Conservation (phyloP, 192 early-diverging fungal species). For the Entrophospora sp. region DNA sequence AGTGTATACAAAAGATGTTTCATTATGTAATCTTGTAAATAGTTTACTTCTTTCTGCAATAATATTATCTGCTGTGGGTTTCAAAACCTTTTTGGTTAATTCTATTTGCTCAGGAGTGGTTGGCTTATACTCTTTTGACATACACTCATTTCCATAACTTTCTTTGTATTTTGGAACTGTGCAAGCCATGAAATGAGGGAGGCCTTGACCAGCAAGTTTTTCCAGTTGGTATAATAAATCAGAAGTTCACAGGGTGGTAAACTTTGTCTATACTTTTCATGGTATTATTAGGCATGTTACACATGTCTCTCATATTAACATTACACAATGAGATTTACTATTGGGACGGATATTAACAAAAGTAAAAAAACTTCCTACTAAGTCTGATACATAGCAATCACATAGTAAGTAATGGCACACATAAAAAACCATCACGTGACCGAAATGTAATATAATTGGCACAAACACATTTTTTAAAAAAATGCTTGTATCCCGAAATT, state of each 20-base stretch:
- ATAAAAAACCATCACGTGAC: too few species aligned
- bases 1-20: constrained; percentile 1
- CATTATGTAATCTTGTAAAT: constrained; percentile 3
- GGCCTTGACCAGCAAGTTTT: not conserved
- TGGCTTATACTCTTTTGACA: not conserved
- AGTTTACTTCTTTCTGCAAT: constrained; percentile 1
- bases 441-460: too few species aligned
- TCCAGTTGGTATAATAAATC: constrained; percentile 2
- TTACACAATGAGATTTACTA: not conserved
- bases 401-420: too few species aligned
- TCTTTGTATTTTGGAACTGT: constrained; percentile 8
- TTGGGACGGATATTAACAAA: constrained; percentile 5
- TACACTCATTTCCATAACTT: constrained; percentile 9
- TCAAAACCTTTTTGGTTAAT: not conserved
- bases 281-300: not conserved
- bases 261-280: constrained; percentile 5
- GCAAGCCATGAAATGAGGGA: not conserved
- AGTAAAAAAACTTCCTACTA: constrained; percentile 5
- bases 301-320: not conserved
- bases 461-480: too few species aligned
- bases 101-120: too few species aligned
- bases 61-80: constrained; percentile 9
- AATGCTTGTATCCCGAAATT: too few species aligned
- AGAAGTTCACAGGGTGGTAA: not conserved
- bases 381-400: constrained; percentile 4